Evolutionary conservation across 148 eudicot species (phyloP).

Genomic region (Gaultheria prostrata): DNA sequence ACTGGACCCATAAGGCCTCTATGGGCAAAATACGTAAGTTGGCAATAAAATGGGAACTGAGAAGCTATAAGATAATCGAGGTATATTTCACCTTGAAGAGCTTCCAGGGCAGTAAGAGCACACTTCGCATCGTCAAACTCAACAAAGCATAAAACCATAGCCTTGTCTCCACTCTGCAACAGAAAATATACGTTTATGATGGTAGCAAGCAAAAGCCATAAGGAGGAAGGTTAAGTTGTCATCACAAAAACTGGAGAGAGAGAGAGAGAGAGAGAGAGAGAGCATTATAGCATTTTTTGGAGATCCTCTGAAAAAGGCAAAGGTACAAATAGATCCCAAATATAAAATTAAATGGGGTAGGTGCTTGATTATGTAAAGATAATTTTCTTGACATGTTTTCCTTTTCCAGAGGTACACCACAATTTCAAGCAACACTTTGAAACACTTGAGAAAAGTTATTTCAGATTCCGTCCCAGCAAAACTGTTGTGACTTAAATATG

Average conservation of each 20-base stretch:
- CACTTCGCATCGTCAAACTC: conserved; percentile 80
- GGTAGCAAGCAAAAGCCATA: neutral
- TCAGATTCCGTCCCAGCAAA: neutral
- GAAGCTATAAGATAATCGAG: neutral
- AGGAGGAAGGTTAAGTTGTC: neutral
- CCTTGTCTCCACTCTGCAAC: conserved; percentile 88
- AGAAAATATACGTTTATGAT: neutral
- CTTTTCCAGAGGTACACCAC: neutral
- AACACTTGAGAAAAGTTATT: neutral
- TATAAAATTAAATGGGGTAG: neutral
- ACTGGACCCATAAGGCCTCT: neutral
- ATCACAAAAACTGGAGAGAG: conserved; percentile 11
- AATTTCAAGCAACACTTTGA: neutral
- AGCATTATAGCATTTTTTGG: neutral
- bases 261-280: neutral
- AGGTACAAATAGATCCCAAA: neutral
- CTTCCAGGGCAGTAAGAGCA: conserved; percentile 90
- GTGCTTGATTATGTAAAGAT: neutral
- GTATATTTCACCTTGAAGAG: conserved; percentile 70
- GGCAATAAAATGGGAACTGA: neutral
- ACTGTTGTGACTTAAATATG: neutral
- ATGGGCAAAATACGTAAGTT: neutral
- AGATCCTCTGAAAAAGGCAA: neutral
- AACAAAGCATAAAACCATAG: conserved; percentile 84
- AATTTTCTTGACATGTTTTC: neutral